Conservation (phyloP, 352 stramenopile species). For the Pythium apleroticum region DNA sequence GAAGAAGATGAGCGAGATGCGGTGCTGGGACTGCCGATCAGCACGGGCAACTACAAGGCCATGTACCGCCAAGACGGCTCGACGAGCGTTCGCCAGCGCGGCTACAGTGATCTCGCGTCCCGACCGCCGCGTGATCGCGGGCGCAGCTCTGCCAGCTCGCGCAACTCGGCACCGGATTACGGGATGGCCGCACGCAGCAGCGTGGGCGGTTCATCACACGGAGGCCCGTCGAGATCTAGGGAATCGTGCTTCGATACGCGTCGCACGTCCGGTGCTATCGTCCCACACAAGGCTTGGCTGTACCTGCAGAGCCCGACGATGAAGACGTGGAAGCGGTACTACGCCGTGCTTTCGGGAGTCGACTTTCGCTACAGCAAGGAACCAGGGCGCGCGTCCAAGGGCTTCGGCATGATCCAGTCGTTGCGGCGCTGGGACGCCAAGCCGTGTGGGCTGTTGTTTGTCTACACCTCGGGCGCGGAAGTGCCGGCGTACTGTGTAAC, state of each 20-base stretch:
- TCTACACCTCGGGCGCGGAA: conserved; percentile 45
- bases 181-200: conserved; percentile 9
- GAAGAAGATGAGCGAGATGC: conserved; percentile 30
- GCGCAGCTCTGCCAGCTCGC: conserved; percentile 34
- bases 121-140: conserved; percentile 18
- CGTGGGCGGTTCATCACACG: conserved; percentile 24
- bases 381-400: conserved; percentile 58
- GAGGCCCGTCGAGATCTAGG: conserved; percentile 3
- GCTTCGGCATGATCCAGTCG: conserved; percentile 57
- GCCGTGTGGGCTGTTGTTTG: conserved; percentile 48
- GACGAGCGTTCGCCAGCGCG: conserved; percentile 31
- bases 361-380: conserved; percentile 80
- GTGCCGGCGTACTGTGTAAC: conserved; percentile 50
- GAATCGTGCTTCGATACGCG: conserved; percentile 73
- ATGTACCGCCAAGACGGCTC: conserved; percentile 24
- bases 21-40: conserved; percentile 61
- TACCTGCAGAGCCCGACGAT: conserved; percentile 63
- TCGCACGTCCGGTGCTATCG: conserved; percentile 46
- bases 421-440: conserved; percentile 45
- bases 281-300: conserved; percentile 68
- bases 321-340: conserved; percentile 71
- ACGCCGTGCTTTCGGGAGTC: conserved; percentile 61
- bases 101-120: conserved; percentile 59
- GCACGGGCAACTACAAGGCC: conserved; percentile 56
- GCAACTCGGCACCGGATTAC: conserved; percentile 20